Percentiles rank a stretch among this genome's conserved stretches.
Evolutionary conservation across 2,329 filamentous ascomycete species (phyloP).

Genomic region (Penicillium fuscoglaucum): DNA sequence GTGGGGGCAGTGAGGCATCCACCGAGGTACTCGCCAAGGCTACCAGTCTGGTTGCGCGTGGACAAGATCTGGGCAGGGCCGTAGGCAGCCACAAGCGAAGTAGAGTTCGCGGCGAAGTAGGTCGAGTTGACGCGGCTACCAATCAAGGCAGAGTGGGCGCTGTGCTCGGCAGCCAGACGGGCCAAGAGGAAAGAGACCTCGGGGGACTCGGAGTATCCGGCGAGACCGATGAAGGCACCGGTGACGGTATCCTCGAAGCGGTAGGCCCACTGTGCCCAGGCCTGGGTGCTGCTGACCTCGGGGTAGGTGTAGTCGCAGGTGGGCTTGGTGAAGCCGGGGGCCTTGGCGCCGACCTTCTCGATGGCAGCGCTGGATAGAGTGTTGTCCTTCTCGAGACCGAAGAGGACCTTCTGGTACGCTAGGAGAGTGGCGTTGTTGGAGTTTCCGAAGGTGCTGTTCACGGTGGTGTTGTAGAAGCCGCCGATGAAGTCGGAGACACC

Average conservation of each 20-base stretch:
- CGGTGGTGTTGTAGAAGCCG: constrained; percentile 30
- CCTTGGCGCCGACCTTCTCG: constrained; percentile 19
- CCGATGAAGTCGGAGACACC: constrained; percentile 27
- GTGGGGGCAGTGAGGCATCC: constrained; percentile 26
- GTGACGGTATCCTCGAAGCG: constrained; percentile 23
- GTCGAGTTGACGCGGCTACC: constrained; percentile 17
- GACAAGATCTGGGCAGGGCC: constrained; percentile 25
- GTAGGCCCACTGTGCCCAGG: constrained; percentile 24
- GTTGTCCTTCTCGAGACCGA: constrained; percentile 27
- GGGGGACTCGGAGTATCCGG: constrained; percentile 31
- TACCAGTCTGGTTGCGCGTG: constrained; percentile 22
- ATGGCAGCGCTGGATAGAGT: constrained; percentile 29
- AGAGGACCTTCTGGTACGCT: constrained; percentile 21
- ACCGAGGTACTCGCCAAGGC: constrained; percentile 26
- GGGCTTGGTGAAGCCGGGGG: constrained; percentile 21
- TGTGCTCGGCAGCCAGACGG: constrained; percentile 31
- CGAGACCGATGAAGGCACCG: constrained; percentile 30
- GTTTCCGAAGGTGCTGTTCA: constrained; percentile 24
- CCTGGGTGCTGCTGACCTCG: constrained; percentile 12
- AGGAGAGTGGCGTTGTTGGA: constrained; percentile 18
- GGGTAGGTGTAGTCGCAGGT: constrained; percentile 28
- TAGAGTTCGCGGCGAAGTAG: constrained; percentile 23
- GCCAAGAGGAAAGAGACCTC: constrained; percentile 34
- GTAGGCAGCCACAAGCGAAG: constrained; percentile 27
- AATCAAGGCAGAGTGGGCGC: constrained; percentile 24